Evolutionary conservation across 768 basidiomycete species (phyloP).

Genomic region (Tylopilus rubrobrunneus): DNA sequence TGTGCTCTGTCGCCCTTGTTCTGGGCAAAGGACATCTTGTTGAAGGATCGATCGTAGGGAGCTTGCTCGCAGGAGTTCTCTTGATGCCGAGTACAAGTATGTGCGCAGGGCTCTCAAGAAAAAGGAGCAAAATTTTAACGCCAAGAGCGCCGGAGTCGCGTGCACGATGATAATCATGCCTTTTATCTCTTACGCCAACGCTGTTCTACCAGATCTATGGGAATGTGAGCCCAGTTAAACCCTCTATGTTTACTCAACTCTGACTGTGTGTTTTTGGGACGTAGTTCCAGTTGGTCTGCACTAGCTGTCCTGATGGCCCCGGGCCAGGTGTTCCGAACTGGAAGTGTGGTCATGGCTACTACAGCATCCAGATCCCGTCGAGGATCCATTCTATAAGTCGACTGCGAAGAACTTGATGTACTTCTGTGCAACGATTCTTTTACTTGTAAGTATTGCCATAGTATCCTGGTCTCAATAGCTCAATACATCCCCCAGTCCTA

Average conservation of each 20-base stretch:
- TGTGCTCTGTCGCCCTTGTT: slow-evolving; percentile 87
- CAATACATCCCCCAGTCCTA: slow-evolving; percentile 63
- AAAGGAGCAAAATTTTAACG: slow-evolving; percentile 98
- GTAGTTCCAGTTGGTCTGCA: slow-evolving; percentile 86
- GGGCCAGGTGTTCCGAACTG: slow-evolving; percentile 42
- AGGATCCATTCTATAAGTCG: slow-evolving; percentile 94
- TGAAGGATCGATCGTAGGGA: slow-evolving; percentile 95
- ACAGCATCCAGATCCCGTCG: slow-evolving; percentile 88
- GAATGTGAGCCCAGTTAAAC: slow-evolving; percentile 61
- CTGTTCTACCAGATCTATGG: slow-evolving; percentile 98
- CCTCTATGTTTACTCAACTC: background rate
- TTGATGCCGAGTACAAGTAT: slow-evolving; percentile 97
- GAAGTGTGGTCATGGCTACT: slow-evolving; percentile 90
- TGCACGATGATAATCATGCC: slow-evolving; percentile 99
- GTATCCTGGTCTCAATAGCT: too few species aligned
- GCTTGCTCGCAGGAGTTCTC: slow-evolving; percentile 90
- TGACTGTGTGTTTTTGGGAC: slow-evolving; percentile 13
- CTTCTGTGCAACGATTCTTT: slow-evolving; percentile 84
- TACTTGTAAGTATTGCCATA: slow-evolving; percentile 88
- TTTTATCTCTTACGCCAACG: slow-evolving; percentile 89
- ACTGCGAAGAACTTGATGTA: slow-evolving; percentile 96
- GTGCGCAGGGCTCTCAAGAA: slow-evolving; percentile 85
- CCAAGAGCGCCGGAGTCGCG: slow-evolving; percentile 97
- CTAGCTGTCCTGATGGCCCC: slow-evolving; percentile 58
- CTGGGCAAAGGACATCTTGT: slow-evolving; percentile 90